Base-by-base conservation (phyloP, 1,284 basidiomycete species). In the Butyriboletus appendiculatus region DNA sequence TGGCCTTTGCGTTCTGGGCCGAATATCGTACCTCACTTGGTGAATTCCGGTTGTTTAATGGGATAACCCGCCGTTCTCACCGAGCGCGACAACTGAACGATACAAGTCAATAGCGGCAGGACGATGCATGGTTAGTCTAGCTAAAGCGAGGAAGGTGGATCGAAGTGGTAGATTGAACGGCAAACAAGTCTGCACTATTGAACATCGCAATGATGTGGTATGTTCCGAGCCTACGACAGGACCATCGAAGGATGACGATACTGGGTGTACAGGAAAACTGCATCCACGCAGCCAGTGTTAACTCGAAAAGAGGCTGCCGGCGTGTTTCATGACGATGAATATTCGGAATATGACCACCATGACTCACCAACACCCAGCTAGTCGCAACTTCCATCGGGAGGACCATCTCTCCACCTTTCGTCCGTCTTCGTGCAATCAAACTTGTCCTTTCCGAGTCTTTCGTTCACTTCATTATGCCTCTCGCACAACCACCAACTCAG, bases 321-420 rank as follows among this genome's bases (percentile, higher is more conserved):
- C 7, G 5, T 28, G 15, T 41, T 46, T 26, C 34, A 24, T 62
- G 6, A 50, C 20, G 11, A 26, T n/a, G 28, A 18, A n/a, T 22
- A 16, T 24, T 51, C 18, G 0, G 20, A 10, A 15, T 7, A 22
- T 30, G 11, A 30, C 16, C 20, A 37, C 37, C 30, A 24, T 35
- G 48, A 45, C 62, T 50, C 47, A 69, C 66, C 32, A 24, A 15
- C 14, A 30, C 8, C 8, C 12, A 32, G 30, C 69, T 75, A 94
- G 77, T 95, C 92, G 69, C 95, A 97, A 46, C 87, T 84, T 24
- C 93, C 93, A 72, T 97, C 92, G 15, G 71, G 67, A 42, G 92
- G 92, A 2, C 95, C 95, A 68, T 95, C 92, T 75, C 82, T 92
- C 96, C 96, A 98, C 63, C 95, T 76, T 74, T 90, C 86, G 61